Evolutionary conservation across 768 basidiomycete genomes (phyloP), one percentile per base, ranked within the genome.

Genomic region (Boletus bicolor): DNA sequence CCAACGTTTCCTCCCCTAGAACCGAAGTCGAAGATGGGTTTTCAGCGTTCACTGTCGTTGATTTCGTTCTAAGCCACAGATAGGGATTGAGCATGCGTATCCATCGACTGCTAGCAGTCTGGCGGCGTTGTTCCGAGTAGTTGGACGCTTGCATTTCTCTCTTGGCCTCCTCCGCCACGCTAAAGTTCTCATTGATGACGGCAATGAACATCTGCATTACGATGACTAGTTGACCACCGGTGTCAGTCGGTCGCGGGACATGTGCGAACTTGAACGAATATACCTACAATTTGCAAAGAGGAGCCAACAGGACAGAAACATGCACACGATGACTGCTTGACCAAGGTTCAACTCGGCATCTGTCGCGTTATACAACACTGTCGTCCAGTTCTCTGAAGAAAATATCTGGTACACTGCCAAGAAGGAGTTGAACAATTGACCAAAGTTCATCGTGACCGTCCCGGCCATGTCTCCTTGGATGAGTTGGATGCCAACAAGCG

Each of bases 181-280:
- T 79, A 64, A 98, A 98, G 71, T 95, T 96, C 77, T 95, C 93
- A 65, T 94, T 91, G 77, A 97, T 93, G 44, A 96, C 93, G 35
- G 96, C 96, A 64, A 98, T 91, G 76, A 98, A 97, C 86, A 98
- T 89, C 67, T 96, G 93, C 47, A 96, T 70, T 9, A 96, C 79
- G 64, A 96, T 91, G 77, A 93, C 94, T 95, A 55, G 41, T 53
- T 38, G 60, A 46, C 28, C 56, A 28, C 53, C 45, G 42, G 14
- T 36, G 45, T 64, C 37, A 61, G 51, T 10, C 17, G 4, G 34
- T 49, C 44, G 14, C 7, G 3, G 17, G 15, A 44, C 9, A 8
- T 43, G 28, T 12, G 19, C 24, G 32, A 35, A 39, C 34, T 32
- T 7, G 15, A 34, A 39, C 49, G 54, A 19, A 41, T 45, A 48